Percentiles rank a stretch among this genome's conserved stretches.
These are phyloP conservation scores for Lanmaoa rubissima DNA, from an alignment of 768 basidiomycete genomes.

Conservation along the genomic window DNA sequence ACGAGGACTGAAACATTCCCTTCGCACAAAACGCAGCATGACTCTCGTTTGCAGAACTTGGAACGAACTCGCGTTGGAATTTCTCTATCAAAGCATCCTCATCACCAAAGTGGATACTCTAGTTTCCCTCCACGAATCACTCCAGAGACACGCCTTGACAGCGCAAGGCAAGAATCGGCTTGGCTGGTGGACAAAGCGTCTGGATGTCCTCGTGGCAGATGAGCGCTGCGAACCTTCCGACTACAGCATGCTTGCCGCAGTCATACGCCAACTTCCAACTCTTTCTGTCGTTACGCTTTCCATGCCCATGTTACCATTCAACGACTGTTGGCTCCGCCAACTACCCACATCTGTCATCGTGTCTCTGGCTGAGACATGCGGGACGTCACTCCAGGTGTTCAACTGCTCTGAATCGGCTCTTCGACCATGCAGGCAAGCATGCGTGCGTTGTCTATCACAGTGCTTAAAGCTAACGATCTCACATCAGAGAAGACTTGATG, in stretches of 20 bases:
- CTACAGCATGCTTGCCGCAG: constrained; percentile 21
- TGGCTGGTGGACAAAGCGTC: constrained; percentile 29
- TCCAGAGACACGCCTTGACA: constrained; percentile 9
- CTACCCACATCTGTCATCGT: constrained; percentile 21
- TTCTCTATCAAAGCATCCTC: constrained; percentile 24
- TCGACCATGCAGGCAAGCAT: constrained; percentile 29
- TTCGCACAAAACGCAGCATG: constrained; percentile 22
- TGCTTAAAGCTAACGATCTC: neutral
- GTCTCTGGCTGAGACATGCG: constrained; percentile 27
- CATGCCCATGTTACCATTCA: constrained; percentile 25
- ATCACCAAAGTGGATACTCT: constrained; percentile 20
- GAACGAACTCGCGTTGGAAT: constrained; percentile 21
- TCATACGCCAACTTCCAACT: constrained; percentile 28
- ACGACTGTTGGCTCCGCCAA: constrained; percentile 28
- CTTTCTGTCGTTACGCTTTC: constrained; percentile 25
- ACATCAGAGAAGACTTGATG: constrained; percentile 29
- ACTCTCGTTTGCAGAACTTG: constrained; percentile 26
- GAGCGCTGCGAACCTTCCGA: constrained; percentile 27
- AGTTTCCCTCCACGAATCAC: constrained; percentile 11
- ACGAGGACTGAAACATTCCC: constrained; percentile 17
- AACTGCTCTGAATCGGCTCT: constrained; percentile 31
- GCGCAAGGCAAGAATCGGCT: constrained; percentile 3
- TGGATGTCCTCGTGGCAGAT: constrained; percentile 26
- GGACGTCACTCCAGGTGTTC: constrained; percentile 25
- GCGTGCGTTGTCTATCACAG: neutral